Evolutionary conservation across 2,329 filamentous ascomycete species (phyloP).

Genomic region (Aspergillus aculeatinus): DNA sequence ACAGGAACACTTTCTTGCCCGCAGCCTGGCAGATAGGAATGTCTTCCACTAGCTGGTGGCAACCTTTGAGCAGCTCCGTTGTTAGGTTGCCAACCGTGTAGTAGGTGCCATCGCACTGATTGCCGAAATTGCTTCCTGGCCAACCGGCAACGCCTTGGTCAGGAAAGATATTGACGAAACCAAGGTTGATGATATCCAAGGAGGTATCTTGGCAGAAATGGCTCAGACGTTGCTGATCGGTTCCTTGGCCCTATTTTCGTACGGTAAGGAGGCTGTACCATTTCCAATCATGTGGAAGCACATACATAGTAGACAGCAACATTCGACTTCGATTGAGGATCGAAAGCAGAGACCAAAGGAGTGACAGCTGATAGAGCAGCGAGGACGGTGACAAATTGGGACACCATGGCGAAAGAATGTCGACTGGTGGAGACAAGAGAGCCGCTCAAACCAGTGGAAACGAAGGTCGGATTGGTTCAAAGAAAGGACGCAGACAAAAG

Average conservation of each 20-base stretch:
- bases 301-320: constrained; percentile 55
- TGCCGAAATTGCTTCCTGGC: constrained; percentile 58
- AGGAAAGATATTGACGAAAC: constrained; percentile 57
- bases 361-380: constrained; percentile 35
- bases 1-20: constrained; percentile 49
- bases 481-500: constrained; percentile 58
- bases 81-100: constrained; percentile 40
- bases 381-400: constrained; percentile 35
- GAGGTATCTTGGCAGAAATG: constrained; percentile 53
- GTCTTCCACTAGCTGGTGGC: constrained; percentile 46
- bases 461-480: constrained; percentile 40
- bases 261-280: neutral
- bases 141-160: constrained; percentile 45
- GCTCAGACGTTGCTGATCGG: constrained; percentile 48
- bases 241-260: constrained; percentile 51
- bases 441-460: constrained; percentile 33
- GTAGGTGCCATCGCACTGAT: constrained; percentile 49
- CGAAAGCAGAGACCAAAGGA: constrained; percentile 41
- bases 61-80: constrained; percentile 46
- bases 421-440: constrained; percentile 36
- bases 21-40: constrained; percentile 40
- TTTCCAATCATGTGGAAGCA: neutral
- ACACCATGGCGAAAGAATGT: constrained; percentile 39
- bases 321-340: constrained; percentile 46
- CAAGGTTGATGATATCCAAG: constrained; percentile 57